phyloP scores from a whole-genome alignment of 2,329 filamentous ascomycete genomes.

The Penicillium olsonii region DNA sequence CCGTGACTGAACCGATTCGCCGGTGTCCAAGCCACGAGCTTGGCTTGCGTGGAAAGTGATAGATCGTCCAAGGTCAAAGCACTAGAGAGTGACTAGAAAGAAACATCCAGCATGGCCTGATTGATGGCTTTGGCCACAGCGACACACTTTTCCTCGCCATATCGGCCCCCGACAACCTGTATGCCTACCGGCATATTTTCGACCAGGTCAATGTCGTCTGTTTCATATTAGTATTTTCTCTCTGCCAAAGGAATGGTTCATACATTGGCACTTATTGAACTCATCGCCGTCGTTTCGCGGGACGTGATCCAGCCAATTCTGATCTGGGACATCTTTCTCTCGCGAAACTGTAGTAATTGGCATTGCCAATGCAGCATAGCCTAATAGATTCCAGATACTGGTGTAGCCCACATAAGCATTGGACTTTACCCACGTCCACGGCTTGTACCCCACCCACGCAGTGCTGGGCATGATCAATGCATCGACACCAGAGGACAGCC shows the following conservation, averaged over 20 bases:
- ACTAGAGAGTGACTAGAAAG: conserved; percentile 5
- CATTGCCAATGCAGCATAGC: conserved; percentile 35
- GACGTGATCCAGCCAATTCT: conserved; percentile 34
- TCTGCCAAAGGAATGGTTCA: neutral
- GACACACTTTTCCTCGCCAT: conserved; percentile 37
- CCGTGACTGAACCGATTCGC: no score
- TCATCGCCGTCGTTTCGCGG: conserved; percentile 34
- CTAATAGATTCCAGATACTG: conserved; percentile 38
- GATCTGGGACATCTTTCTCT: conserved; percentile 30
- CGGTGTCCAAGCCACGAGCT: no score
- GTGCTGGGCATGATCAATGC: conserved; percentile 36
- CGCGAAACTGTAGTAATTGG: conserved; percentile 31
- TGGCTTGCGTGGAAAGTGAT: no score
- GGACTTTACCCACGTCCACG: conserved; percentile 36
- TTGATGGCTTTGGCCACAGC: conserved; percentile 36
- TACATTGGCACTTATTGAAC: conserved; percentile 37
- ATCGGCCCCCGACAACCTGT: conserved; percentile 35
- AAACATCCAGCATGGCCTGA: conserved; percentile 18
- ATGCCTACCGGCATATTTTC: conserved; percentile 37
- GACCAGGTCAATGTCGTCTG: conserved; percentile 35
- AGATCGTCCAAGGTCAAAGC: conserved; percentile 9
- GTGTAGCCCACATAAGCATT: conserved; percentile 40
- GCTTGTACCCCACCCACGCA: conserved; percentile 35
- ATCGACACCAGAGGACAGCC: conserved; percentile 33
- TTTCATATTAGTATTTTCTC: neutral